Evolutionary conservation across 495 filamentous ascomycete species (phyloP).

Genomic region (Aspergillus ostianus): DNA sequence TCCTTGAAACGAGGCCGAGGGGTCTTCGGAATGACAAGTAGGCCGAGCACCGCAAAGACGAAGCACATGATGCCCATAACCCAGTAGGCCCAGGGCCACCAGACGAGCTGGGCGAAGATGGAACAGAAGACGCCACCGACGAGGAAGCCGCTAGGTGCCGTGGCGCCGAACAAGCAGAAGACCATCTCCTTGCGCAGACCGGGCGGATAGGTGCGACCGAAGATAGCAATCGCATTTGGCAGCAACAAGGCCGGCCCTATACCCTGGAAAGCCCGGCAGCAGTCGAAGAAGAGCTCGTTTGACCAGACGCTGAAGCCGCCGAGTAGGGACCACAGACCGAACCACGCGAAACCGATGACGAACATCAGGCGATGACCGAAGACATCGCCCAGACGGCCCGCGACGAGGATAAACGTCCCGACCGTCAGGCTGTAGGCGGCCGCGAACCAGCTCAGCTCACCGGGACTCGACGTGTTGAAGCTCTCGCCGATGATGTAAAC

Average conservation of each 20-base stretch:
- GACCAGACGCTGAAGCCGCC: conserved; percentile 49
- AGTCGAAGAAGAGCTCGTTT: conserved; percentile 40
- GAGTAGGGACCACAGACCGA: conserved; percentile 57
- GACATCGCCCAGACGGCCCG: conserved; percentile 62
- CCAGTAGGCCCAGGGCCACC: conserved; percentile 68
- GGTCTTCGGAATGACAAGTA: conserved; percentile 48
- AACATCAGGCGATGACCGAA: conserved; percentile 64
- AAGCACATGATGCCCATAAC: conserved; percentile 49
- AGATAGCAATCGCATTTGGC: conserved; percentile 49
- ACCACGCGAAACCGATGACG: conserved; percentile 60
- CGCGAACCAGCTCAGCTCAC: conserved; percentile 46
- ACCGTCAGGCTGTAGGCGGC: conserved; percentile 56
- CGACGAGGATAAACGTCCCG: conserved; percentile 63
- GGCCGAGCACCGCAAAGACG: conserved; percentile 38
- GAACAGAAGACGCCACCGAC: conserved; percentile 50
- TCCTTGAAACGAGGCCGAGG: conserved; percentile 17
- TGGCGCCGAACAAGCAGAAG: conserved; percentile 60
- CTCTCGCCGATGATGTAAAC: conserved; percentile 43
- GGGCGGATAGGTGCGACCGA: conserved; percentile 42
- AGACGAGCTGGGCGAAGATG: conserved; percentile 49
- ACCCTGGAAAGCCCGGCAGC: conserved; percentile 49
- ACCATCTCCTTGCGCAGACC: conserved; percentile 57
- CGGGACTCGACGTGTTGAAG: conserved; percentile 39
- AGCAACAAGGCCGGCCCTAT: conserved; percentile 52
- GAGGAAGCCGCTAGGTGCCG: conserved; percentile 53